phyloP scores from a whole-genome alignment of 1,284 basidiomycete genomes.

The Ganoderma lucidum region DNA sequence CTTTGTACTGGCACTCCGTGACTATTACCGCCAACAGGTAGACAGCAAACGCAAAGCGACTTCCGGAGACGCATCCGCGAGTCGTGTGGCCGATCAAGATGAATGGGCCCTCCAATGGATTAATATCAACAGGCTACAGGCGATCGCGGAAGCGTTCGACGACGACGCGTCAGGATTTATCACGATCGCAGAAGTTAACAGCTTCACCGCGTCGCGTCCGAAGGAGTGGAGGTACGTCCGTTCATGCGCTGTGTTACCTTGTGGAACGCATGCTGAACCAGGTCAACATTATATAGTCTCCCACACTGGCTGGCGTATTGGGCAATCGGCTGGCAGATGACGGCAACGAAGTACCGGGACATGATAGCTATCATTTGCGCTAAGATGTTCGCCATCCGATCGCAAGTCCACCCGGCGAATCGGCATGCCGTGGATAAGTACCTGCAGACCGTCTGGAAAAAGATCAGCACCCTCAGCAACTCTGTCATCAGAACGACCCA shows the following conservation, averaged over 20 bases:
- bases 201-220: slow-evolving; percentile 22
- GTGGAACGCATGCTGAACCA: neutral
- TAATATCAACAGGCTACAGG: slow-evolving; percentile 48
- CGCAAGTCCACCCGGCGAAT: slow-evolving; percentile 27
- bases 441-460: slow-evolving; percentile 24
- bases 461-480: slow-evolving; percentile 18
- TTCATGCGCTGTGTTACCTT: neutral
- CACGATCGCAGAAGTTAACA: slow-evolving; percentile 48
- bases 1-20: slow-evolving; percentile 46
- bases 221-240: slow-evolving; percentile 26
- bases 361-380: slow-evolving; percentile 26
- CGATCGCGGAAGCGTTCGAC: slow-evolving; percentile 56
- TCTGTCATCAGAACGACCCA: slow-evolving; percentile 20
- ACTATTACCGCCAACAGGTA: slow-evolving; percentile 42
- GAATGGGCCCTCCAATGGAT: slow-evolving; percentile 54
- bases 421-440: slow-evolving; percentile 27
- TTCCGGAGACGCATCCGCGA: no score
- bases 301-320: slow-evolving; percentile 36
- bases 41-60: slow-evolving; percentile 37
- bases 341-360: slow-evolving; percentile 22
- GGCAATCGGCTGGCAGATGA: slow-evolving; percentile 36
- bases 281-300: slow-evolving; percentile 13
- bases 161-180: slow-evolving; percentile 58
- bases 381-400: slow-evolving; percentile 19
- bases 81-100: slow-evolving; percentile 31